Evolutionary conservation across 2,329 filamentous ascomycete species (phyloP), one percentile per base, ranked within the genome.

Genomic region (Calonectria pauciramosa): DNA sequence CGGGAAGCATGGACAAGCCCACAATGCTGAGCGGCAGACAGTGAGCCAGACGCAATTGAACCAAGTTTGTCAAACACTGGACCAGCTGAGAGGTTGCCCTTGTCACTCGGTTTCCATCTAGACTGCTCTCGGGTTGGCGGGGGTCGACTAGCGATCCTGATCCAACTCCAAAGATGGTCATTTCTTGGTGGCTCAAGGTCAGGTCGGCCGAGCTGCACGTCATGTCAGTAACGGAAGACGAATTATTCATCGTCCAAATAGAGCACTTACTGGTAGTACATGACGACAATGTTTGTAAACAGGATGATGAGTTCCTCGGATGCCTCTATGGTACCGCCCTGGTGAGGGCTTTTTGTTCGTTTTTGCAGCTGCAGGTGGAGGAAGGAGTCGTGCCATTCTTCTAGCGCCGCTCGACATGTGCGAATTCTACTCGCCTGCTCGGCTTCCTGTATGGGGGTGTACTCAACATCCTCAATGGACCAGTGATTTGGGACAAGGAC

Each of bases 231-330:
- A 32, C 4, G 1, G 13, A n/a, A 14, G 23, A 28, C 11, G 1
- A 30, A 2, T 26, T 14, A 8, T 23, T 6, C 4, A 7, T 34
- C 7, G 6, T 18, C 20, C 1, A 36, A n/a, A 6, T n/a, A 30
- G 1, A 59, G 20, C 14, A 71, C 68, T 67, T 23, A 74, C 72
- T 74, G 47, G 36, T 74, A 71, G 13, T 74, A 74, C 60, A 74
- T 74, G 38, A 51, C 28, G 5, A 74, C 34, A 28, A 74, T 28
- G 28, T 70, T 68, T n/a, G 32, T 66, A 14, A 41, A 74, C 10
- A 74, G n/a, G 3, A 67, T 51, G 9, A 74, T 32, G n/a, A 65
- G 51, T 18, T 23, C 72, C 2, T 68, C 56, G 1, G 67, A 68
- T 14, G 72, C 60, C 9, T 41, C 41, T 9, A 41, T 69, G 30